These are phyloP conservation scores for Ophiosphaerella herpotricha DNA, from an alignment of 2,329 filamentous ascomycete species.

Conservation along the genomic window DNA sequence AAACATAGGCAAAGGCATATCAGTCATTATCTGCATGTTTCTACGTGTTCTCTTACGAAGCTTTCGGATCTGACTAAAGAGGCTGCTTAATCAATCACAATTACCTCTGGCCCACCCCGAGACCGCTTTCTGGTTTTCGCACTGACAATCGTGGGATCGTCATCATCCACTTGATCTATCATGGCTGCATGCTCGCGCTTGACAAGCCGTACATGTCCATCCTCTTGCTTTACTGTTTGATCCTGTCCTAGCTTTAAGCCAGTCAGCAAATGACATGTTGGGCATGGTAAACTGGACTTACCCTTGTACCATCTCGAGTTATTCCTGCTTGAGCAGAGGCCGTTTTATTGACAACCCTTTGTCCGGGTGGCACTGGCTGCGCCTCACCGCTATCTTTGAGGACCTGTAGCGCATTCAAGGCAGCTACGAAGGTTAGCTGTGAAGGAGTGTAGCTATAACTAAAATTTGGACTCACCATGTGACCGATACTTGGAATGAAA, in stretches of 20 bases:
- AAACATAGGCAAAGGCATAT: too few relatives aligned
- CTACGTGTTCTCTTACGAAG: too few relatives aligned
- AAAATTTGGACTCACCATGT: conserved; percentile 2
- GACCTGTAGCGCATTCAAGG: neutral
- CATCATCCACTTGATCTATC: neutral
- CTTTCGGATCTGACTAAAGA: neutral
- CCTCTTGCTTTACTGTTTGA: conserved; percentile 2
- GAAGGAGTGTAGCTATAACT: neutral
- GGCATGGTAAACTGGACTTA: conserved; percentile 1
- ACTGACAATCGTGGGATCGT: conserved; percentile 2
- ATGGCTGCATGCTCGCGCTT: conserved; percentile 4
- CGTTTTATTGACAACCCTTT: conserved; percentile 2
- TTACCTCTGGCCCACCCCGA: conserved; percentile 7
- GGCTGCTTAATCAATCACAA: conserved; percentile 3
- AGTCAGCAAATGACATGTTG: neutral
- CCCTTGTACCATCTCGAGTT: conserved; percentile 1
- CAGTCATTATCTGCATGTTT: too few relatives aligned
- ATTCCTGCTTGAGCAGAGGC: conserved; percentile 4
- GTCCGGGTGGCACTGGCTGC: neutral
- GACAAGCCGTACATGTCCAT: neutral
- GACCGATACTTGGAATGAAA: conserved; percentile 15
- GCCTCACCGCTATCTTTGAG: neutral
- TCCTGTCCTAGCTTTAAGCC: neutral
- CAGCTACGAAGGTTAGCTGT: neutral
- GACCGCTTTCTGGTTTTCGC: conserved; percentile 5